phyloP scores from a whole-genome alignment of 2,329 filamentous ascomycete genomes.

The Tolypocladium cylindrosporum region DNA sequence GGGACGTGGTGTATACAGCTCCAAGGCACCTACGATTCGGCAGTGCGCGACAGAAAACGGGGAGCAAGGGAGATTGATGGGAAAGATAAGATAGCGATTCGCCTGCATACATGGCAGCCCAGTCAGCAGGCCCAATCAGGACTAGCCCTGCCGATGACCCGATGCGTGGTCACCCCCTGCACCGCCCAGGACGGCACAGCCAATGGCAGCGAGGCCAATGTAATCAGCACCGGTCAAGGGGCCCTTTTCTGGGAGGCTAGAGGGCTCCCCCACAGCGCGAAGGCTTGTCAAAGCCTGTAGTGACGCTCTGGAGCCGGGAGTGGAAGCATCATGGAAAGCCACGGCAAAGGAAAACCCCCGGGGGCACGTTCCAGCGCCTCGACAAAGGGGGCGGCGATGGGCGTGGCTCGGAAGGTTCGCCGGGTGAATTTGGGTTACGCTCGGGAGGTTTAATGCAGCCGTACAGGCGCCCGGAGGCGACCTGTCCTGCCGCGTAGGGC shows the following conservation, averaged over 20 bases:
- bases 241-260: constrained; percentile 2
- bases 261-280: not conserved
- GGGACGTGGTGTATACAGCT: not conserved
- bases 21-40: too few relatives aligned
- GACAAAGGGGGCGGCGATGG: not conserved
- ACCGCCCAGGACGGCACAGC: not conserved
- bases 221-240: constrained; percentile 6
- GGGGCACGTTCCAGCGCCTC: not conserved
- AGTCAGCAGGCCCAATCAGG: constrained; percentile 4
- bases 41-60: not conserved
- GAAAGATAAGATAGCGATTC: constrained; percentile 3
- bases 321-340: not conserved
- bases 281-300: not conserved
- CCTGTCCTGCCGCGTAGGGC: not conserved
- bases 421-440: not conserved
- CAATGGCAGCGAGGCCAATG: constrained; percentile 9
- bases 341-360: not conserved
- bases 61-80: not conserved
- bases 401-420: not conserved
- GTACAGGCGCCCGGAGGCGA: not conserved
- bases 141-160: constrained; percentile 11
- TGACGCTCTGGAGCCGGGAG: constrained; percentile 5
- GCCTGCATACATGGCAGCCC: not conserved
- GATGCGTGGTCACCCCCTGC: constrained; percentile 8
- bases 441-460: not conserved